These are phyloP conservation scores for Penstemon newberryi DNA, from an alignment of 257 asterid species.

Conservation along the genomic window DNA sequence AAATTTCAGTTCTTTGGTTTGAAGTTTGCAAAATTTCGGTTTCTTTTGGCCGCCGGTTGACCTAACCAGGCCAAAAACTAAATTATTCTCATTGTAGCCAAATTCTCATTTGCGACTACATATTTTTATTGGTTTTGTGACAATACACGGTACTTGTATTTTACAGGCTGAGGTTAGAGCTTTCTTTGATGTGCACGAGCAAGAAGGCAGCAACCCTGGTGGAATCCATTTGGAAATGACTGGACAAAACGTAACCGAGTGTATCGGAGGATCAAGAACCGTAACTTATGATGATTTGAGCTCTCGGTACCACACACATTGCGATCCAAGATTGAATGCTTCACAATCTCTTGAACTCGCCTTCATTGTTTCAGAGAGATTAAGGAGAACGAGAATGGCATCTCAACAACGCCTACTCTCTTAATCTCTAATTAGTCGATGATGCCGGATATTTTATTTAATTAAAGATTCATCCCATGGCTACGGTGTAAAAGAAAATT, in stretches of 20 bases:
- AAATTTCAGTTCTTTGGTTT: too few species aligned
- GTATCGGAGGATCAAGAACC: constrained; percentile 83
- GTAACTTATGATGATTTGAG: constrained; percentile 71
- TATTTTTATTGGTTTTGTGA: not conserved
- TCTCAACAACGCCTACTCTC: constrained; percentile 45
- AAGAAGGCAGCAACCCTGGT: constrained; percentile 86
- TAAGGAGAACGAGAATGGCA: constrained; percentile 66
- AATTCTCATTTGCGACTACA: not conserved
- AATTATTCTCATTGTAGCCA: too few species aligned
- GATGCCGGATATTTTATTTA: constrained; percentile 1
- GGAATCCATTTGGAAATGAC: constrained; percentile 90
- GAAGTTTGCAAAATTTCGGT: too few species aligned
- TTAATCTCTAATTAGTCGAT: constrained; percentile 36
- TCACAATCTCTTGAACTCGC: constrained; percentile 85
- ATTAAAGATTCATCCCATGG: too few species aligned
- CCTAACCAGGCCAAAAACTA: too few species aligned
- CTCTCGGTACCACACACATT: constrained; percentile 86
- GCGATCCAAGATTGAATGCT: constrained; percentile 79
- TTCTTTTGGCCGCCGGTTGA: too few species aligned
- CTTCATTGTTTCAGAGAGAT: constrained; percentile 66
- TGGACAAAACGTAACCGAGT: constrained; percentile 83
- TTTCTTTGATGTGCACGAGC: constrained; percentile 91
- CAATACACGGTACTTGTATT: not conserved
- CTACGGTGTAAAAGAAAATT: too few species aligned
- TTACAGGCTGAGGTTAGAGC: constrained; percentile 75